Evolutionary conservation across 345 rosid species (phyloP).

Genomic region (Diplotaxis tenuifolia): DNA sequence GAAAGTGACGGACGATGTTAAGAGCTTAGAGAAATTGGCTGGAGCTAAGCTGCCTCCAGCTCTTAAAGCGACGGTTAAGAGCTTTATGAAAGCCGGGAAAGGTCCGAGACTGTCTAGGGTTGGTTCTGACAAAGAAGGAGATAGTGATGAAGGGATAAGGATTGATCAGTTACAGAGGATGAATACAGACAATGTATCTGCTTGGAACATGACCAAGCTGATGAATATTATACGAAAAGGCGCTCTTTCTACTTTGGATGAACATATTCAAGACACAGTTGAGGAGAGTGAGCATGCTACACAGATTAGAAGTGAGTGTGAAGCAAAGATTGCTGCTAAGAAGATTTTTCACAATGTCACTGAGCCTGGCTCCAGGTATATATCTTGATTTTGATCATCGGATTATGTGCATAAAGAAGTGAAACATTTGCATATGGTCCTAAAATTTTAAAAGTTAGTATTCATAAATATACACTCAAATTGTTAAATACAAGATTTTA

Average conservation of each 20-base stretch:
- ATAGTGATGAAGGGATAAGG: slow-evolving; percentile 43
- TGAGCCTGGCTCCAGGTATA: slow-evolving; percentile 42
- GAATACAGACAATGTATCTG: slow-evolving; percentile 58
- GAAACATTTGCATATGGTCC: too few relatives aligned
- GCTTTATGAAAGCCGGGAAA: slow-evolving; percentile 38
- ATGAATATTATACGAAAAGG: slow-evolving; percentile 57
- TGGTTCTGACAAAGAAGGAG: slow-evolving; percentile 36
- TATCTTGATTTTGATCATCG: not conserved
- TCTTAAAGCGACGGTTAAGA: slow-evolving; percentile 39
- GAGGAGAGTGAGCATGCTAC: slow-evolving; percentile 46
- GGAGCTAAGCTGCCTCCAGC: slow-evolving; percentile 47
- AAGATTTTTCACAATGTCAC: slow-evolving; percentile 56
- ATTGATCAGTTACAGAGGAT: slow-evolving; percentile 52
- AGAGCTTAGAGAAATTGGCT: slow-evolving; percentile 42
- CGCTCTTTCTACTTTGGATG: slow-evolving; percentile 53
- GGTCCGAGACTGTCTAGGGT: slow-evolving; percentile 28
- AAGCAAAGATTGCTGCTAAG: slow-evolving; percentile 44
- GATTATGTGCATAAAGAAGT: too few relatives aligned
- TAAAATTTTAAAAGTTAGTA: too few relatives aligned
- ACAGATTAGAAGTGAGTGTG: slow-evolving; percentile 53
- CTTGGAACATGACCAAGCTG: slow-evolving; percentile 72
- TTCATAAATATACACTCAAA: too few relatives aligned
- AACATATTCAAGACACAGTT: slow-evolving; percentile 39
- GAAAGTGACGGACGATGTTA: slow-evolving; percentile 41
- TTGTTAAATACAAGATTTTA: too few relatives aligned